Conservation (phyloP, 192 early-diverging fungal species). For the Coemansia sp. region DNA sequence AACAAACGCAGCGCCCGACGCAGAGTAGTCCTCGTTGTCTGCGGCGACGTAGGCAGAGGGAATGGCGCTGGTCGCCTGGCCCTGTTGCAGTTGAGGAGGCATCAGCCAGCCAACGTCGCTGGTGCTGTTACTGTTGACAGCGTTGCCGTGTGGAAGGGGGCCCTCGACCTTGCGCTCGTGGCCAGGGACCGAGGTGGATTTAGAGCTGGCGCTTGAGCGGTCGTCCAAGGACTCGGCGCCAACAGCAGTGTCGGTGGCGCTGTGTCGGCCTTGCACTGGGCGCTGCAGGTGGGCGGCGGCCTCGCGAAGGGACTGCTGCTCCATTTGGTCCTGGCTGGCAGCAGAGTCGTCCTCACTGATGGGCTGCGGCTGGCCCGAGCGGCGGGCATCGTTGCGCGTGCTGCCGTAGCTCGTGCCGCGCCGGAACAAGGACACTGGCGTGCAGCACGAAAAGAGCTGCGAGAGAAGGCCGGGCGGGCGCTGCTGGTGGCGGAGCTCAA, state of each 20-base stretch:
- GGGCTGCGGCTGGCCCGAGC: constrained; percentile 13
- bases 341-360: constrained; percentile 5
- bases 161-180: constrained; percentile 12
- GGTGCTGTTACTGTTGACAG: not conserved
- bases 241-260: constrained; percentile 42
- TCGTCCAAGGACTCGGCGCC: constrained; percentile 41
- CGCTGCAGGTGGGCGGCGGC: constrained; percentile 10
- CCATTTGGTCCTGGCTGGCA: constrained; percentile 9
- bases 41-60: not conserved
- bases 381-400: constrained; percentile 42
- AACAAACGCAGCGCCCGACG: constrained; percentile 28
- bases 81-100: constrained; percentile 11
- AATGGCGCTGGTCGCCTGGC: constrained; percentile 11
- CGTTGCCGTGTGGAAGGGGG: constrained; percentile 15
- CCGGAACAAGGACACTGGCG: constrained; percentile 50
- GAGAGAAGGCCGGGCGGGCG: constrained; percentile 30
- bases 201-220: constrained; percentile 29
- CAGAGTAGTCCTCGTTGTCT: constrained; percentile 23
- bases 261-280: constrained; percentile 15
- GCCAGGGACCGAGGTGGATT: constrained; percentile 20
- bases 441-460: constrained; percentile 52
- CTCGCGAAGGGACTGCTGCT: constrained; percentile 1
- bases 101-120: constrained; percentile 43
- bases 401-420: constrained; percentile 49
- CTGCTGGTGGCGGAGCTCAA: constrained; percentile 19